Evolutionary conservation across 768 basidiomycete genomes (phyloP).

Genomic region (Russula sp.): DNA sequence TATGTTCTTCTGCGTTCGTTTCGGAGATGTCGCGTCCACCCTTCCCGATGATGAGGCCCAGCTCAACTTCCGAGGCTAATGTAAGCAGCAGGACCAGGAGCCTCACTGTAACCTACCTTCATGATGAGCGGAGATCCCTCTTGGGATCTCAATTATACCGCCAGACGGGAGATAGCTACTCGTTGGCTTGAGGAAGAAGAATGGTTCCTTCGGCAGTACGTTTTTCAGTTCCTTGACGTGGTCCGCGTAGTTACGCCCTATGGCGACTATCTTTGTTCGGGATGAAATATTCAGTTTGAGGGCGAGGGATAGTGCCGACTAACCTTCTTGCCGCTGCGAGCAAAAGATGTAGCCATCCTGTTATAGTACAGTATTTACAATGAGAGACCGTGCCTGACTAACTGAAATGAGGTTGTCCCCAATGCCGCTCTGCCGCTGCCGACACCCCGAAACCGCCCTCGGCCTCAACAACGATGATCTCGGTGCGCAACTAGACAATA

Average conservation of each 20-base stretch:
- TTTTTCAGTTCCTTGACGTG: slow-evolving; percentile 92
- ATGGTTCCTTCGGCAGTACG: slow-evolving; percentile 84
- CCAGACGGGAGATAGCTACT: slow-evolving; percentile 75
- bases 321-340: slow-evolving; percentile 19
- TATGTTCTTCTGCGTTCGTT: slow-evolving; percentile 61
- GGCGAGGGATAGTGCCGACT: neutral
- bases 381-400: neutral
- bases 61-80: slow-evolving; percentile 59
- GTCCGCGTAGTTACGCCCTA: slow-evolving; percentile 89
- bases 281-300: slow-evolving; percentile 8
- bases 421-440: neutral
- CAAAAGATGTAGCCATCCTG: slow-evolving; percentile 12
- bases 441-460: neutral
- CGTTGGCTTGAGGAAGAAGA: slow-evolving; percentile 98
- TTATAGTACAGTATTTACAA: too few species aligned
- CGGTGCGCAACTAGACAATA: neutral
- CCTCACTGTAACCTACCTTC: slow-evolving; percentile 52
- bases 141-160: slow-evolving; percentile 79
- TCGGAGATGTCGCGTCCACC: slow-evolving; percentile 74
- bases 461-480: slow-evolving; percentile 14
- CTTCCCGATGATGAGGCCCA: slow-evolving; percentile 94
- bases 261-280: slow-evolving; percentile 72
- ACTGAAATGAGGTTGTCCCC: too few species aligned
- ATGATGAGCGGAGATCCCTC: slow-evolving; percentile 77
- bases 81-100: neutral